Evolutionary conservation across 306 rosid species (phyloP).

Genomic region (Lablab purpureus): DNA sequence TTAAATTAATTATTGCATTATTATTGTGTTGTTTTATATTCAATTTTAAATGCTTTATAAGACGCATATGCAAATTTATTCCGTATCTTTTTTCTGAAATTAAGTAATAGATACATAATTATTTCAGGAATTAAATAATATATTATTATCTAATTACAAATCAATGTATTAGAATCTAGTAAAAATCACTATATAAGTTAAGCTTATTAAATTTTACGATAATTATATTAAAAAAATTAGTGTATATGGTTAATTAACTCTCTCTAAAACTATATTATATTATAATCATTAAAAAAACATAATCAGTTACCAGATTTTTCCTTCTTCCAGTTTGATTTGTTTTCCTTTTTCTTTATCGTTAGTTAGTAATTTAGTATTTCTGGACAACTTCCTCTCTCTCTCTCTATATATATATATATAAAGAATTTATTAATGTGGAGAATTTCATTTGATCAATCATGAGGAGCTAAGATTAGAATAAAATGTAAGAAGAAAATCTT

Average conservation of each 20-base stretch:
- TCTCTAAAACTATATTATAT: not conserved
- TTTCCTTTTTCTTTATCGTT: not conserved
- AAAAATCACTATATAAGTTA: no score
- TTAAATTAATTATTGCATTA: not conserved
- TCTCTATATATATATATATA: not conserved
- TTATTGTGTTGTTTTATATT: not conserved
- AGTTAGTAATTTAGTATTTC: not conserved
- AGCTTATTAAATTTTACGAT: not conserved
- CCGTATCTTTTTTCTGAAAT: not conserved
- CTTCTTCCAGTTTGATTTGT: not conserved
- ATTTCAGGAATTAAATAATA: no score
- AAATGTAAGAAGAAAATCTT: conserved; percentile 17
- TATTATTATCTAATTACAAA: no score
- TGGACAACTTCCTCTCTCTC: not conserved
- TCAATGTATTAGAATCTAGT: no score
- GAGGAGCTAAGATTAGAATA: conserved; percentile 21
- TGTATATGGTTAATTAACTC: no score
- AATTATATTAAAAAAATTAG: no score
- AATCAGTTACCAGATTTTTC: not conserved
- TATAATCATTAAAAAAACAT: no score
- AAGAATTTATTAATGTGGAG: conserved; percentile 14
- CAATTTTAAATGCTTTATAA: not conserved
- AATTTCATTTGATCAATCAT: conserved; percentile 35
- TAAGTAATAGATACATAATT: not conserved
- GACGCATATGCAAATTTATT: not conserved